Base-by-base conservation (phyloP, 1,139 yeast species). In the Yamadazyma blattariae region DNA sequence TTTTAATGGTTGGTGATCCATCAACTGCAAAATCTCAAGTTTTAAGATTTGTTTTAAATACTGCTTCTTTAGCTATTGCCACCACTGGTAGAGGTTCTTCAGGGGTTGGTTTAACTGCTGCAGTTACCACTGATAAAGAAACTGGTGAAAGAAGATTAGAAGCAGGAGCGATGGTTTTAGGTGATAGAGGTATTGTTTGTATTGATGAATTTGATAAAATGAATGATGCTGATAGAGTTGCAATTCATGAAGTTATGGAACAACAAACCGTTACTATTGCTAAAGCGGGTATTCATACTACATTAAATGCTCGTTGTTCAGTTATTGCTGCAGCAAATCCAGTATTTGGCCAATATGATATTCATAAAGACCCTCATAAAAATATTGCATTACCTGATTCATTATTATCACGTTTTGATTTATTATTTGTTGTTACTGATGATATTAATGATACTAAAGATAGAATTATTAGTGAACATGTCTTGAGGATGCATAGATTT, bases 91-190 rank as follows among this genome's bases (percentile, higher is more conserved):
- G 96, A 60, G 99, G 98, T 41, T 90, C 97, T 12, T 90, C 98
- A 0, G 99, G 98, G 61, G 99, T 94, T 32, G 99, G 98, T 85
- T 77, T 92, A 54, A 92, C 99, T 0, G 99, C 99, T 11, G 98
- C 99, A 0, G 99, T 92, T 4, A 90, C 97, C 3, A 79, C 92
- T 3, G 99, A 92, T 60, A 83, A 83, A 52, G 98, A 92, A 60
- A 92, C 98, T 1, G 98, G 98, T 35, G 99, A 92, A 65, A 74
- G 97, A 55, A 76, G 96, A 50, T 69, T 92, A 46, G 98, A 94
- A 62, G 99, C 98, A 1, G 99, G 99, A 71, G 99, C 99, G 3
- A 92, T 92, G 98, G 98, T 92, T 30, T 69, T 94, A 45, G 99
- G 97, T 9, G 98, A 92, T 61, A 73, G 97, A 48, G 99, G 99